Percentiles rank a stretch among this genome's conserved stretches.
phyloP scores from a whole-genome alignment of 768 basidiomycete genomes.

The Leccinum subgranulosum region DNA sequence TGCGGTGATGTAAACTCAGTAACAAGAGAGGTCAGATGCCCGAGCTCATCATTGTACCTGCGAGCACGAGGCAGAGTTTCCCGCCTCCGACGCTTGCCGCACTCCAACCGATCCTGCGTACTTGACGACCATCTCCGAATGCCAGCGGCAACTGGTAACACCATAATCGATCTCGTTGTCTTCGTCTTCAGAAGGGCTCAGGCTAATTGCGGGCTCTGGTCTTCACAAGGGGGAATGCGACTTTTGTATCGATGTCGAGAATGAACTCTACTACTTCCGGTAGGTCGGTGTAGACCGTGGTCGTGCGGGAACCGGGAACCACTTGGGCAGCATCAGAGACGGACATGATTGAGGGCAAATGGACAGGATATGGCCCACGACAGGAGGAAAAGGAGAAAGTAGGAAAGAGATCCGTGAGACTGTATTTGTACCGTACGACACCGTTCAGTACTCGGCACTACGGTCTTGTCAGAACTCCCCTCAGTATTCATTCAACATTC shows the following conservation, averaged over 20 bases:
- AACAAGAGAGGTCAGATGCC: constrained; percentile 69
- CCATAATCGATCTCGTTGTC: not conserved
- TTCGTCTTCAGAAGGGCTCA: not conserved
- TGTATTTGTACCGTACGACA: too few species aligned
- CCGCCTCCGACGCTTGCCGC: constrained; percentile 28
- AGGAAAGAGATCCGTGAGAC: too few species aligned
- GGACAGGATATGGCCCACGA: not conserved
- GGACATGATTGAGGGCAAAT: not conserved
- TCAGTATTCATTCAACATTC: too few species aligned
- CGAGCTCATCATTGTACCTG: constrained; percentile 41
- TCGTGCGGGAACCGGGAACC: constrained; percentile 29
- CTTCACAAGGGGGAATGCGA: not conserved
- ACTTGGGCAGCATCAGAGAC: constrained; percentile 23
- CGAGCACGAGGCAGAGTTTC: constrained; percentile 36
- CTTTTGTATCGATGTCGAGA: not conserved
- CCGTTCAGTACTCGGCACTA: too few species aligned
- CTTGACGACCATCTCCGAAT: constrained; percentile 20
- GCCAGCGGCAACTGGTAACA: not conserved
- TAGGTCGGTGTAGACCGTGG: constrained; percentile 3
- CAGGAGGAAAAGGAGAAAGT: too few species aligned
- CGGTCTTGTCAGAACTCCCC: too few species aligned
- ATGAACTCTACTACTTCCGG: not conserved
- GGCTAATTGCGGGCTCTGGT: too few species aligned
- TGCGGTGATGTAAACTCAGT: constrained; percentile 32
- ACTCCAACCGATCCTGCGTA: constrained; percentile 39